A percentile compares a stretch with the other conserved stretches of the same genome.
Conservation (phyloP, 2,329 filamentous ascomycete species). For the Colletotrichum orbiculare region DNA sequence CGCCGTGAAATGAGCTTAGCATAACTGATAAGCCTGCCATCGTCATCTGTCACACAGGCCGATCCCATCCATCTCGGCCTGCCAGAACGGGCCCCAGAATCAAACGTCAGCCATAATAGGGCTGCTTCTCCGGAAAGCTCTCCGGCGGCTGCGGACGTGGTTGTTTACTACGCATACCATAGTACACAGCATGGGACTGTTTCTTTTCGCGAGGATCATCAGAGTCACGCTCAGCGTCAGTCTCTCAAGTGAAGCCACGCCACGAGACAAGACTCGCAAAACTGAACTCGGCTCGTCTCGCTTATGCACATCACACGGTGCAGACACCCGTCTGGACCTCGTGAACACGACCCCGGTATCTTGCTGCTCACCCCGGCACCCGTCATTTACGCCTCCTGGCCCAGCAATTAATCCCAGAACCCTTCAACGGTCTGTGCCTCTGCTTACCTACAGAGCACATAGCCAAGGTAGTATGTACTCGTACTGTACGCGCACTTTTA, state of each 20-base stretch:
- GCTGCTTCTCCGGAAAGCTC: neutral
- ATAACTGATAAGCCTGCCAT: slow-evolving; percentile 25
- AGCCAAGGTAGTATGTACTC: too few relatives aligned
- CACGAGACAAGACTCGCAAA: neutral
- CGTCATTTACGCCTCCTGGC: slow-evolving; percentile 30
- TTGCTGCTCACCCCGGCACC: slow-evolving; percentile 22
- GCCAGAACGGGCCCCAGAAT: slow-evolving; percentile 25
- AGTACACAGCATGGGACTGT: too few relatives aligned
- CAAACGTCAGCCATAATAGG: slow-evolving; percentile 21
- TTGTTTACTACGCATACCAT: too few relatives aligned
- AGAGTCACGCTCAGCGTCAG: neutral
- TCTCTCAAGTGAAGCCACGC: too few relatives aligned
- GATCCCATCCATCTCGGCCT: slow-evolving; percentile 20
- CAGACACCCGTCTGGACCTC: slow-evolving; percentile 10
- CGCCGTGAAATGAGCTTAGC: slow-evolving; percentile 16
- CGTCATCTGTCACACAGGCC: slow-evolving; percentile 29
- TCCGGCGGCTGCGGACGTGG: too few relatives aligned
- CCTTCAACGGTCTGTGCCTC: slow-evolving; percentile 26
- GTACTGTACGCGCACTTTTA: too few relatives aligned
- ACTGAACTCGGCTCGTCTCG: neutral
- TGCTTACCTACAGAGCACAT: neutral
- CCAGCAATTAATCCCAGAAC: slow-evolving; percentile 27
- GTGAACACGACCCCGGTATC: neutral
- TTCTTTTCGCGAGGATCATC: neutral
- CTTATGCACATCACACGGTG: slow-evolving; percentile 19